Evolutionary conservation across 331 rosid species (phyloP).

Genomic region (Malus hybrid): DNA sequence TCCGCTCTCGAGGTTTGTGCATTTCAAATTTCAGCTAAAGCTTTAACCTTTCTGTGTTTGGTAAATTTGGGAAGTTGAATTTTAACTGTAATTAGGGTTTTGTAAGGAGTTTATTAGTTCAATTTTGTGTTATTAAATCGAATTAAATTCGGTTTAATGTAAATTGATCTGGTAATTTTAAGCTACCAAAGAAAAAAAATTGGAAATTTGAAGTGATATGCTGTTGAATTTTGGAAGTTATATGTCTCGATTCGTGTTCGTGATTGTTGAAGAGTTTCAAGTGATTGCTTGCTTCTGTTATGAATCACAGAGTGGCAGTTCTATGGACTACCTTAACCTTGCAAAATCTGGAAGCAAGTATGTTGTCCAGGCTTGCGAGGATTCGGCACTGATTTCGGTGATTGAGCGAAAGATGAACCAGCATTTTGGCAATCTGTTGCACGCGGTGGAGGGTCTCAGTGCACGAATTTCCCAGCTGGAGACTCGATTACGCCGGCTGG

Average conservation of each 20-base stretch:
- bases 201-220: background rate
- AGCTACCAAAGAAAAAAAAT: background rate
- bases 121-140: background rate
- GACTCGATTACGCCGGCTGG: constrained; percentile 21
- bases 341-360: background rate
- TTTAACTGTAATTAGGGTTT: background rate
- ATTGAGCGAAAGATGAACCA: constrained; percentile 25
- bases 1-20: constrained; percentile 11
- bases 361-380: background rate
- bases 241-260: background rate
- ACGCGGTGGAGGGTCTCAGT: constrained; percentile 24
- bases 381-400: constrained; percentile 7
- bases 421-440: constrained; percentile 12
- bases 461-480: constrained; percentile 27
- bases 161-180: background rate
- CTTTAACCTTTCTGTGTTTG: background rate
- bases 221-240: background rate
- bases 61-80: background rate
- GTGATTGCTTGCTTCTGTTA: background rate
- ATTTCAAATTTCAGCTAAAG: background rate
- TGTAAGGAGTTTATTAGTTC: background rate
- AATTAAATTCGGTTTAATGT: background rate
- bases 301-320: background rate
- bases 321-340: background rate
- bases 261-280: background rate